phyloP scores from a whole-genome alignment of 208 protist species.

The Leishmania major region DNA sequence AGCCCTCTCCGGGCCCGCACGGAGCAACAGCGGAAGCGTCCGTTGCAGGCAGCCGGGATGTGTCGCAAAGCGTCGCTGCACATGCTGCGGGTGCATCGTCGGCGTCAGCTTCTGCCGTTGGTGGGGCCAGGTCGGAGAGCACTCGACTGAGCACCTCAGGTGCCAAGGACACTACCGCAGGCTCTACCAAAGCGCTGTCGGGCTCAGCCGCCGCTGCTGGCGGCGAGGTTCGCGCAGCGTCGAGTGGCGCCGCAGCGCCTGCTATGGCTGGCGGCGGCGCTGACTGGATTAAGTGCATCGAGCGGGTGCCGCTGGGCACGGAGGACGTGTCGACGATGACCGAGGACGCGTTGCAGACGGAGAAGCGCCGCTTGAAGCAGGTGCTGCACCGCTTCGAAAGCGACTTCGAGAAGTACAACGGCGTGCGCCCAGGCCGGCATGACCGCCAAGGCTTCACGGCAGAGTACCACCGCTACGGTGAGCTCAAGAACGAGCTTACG shows the following conservation, averaged over 20 bases:
- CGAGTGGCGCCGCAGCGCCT: neutral
- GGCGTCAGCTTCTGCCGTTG: conserved; percentile 1
- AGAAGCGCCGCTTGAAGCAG: conserved; percentile 82
- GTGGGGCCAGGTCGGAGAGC: conserved; percentile 12
- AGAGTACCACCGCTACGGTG: conserved; percentile 82
- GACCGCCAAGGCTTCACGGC: conserved; percentile 56
- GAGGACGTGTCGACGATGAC: conserved; percentile 53
- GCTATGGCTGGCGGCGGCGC: neutral
- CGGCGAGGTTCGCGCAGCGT: neutral
- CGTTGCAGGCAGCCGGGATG: conserved; percentile 7
- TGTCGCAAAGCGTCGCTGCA: conserved; percentile 24
- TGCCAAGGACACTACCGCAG: conserved; percentile 11
- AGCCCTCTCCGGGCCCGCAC: conserved; percentile 24
- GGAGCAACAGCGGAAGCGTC: conserved; percentile 17
- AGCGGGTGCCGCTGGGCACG: conserved; percentile 47
- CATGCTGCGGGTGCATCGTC: conserved; percentile 10
- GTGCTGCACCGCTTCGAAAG: conserved; percentile 83
- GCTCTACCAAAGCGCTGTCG: neutral
- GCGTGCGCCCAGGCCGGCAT: conserved; percentile 52
- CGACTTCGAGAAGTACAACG: conserved; percentile 67
- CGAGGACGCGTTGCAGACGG: conserved; percentile 51
- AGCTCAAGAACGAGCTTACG: conserved; percentile 79
- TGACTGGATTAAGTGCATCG: conserved; percentile 31
- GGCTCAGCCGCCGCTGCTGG: neutral
- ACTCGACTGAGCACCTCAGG: conserved; percentile 10